Conservation (phyloP, 352 stramenopile species). For the Globisporangium ultimum region DNA sequence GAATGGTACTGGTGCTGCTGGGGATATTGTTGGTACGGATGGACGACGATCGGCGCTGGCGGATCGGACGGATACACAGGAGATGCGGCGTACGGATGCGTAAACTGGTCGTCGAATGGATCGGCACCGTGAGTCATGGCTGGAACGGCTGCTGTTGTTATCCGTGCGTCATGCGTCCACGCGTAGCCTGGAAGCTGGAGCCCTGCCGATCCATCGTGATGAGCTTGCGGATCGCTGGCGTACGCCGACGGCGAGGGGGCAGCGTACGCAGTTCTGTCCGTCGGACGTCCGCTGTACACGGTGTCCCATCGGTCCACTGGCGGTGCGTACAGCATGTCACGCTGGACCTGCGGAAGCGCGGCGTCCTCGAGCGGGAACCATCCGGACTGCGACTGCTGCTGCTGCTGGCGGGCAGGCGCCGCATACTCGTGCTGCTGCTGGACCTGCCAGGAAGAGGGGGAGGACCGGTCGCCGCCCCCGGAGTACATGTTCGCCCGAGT, state of each 20-base stretch:
- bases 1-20: conserved; percentile 4
- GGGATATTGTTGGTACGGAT: neutral
- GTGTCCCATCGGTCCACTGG: too few relatives aligned
- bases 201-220: neutral
- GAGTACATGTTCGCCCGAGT: conserved; percentile 5
- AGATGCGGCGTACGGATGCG: too few relatives aligned
- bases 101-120: conserved; percentile 3
- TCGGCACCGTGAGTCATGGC: neutral
- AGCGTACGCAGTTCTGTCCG: neutral
- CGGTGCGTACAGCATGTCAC: neutral
- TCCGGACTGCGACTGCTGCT: conserved; percentile 35
- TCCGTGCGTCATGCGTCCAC: conserved; percentile 3
- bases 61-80: too few relatives aligned
- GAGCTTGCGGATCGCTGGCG: neutral
- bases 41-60: neutral
- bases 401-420: conserved; percentile 1
- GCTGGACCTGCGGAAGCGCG: conserved; percentile 13
- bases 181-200: neutral
- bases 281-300: too few relatives aligned
- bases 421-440: conserved; percentile 15
- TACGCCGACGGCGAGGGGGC: neutral
- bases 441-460: conserved; percentile 9
- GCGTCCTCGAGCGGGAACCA: conserved; percentile 54
- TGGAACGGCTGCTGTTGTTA: neutral
- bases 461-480: conserved; percentile 2